Evolutionary conservation across 176 grass and related monocot species (phyloP).

Genomic region (Eleusine coracana): DNA sequence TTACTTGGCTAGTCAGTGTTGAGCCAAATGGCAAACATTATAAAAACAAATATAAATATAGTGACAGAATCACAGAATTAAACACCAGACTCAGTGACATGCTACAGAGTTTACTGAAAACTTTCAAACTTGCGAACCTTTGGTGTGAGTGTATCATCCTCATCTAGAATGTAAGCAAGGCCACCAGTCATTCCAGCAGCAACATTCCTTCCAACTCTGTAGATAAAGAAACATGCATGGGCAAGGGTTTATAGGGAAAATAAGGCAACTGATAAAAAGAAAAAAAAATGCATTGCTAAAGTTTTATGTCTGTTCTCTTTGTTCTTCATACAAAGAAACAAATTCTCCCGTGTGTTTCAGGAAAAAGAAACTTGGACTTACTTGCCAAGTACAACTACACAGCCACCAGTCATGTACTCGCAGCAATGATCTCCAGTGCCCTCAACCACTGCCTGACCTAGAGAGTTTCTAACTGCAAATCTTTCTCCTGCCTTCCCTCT

Average conservation of each 20-base stretch:
- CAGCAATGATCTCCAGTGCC: constrained; percentile 99
- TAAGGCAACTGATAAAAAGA: constrained; percentile 12
- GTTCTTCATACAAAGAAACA: neutral
- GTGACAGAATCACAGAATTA: constrained; percentile 19
- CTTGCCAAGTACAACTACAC: constrained; percentile 99
- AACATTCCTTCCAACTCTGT: constrained; percentile 95
- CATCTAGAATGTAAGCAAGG: constrained; percentile 97
- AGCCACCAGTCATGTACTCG: constrained; percentile 99
- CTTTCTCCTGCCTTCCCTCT: constrained; percentile 96
- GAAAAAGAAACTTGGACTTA: constrained; percentile 47
- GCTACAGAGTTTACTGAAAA: constrained; percentile 20
- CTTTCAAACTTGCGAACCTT: constrained; percentile 61
- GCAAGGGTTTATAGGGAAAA: constrained; percentile 29
- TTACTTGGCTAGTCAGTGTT: neutral
- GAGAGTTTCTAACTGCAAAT: constrained; percentile 98
- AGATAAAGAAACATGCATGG: constrained; percentile 43
- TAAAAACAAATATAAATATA: neutral
- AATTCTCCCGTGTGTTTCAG: neutral
- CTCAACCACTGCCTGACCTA: constrained; percentile 95
- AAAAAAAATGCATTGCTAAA: neutral
- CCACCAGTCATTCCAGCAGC: constrained; percentile 99
- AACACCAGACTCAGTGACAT: constrained; percentile 1
- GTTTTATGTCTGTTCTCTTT: neutral
- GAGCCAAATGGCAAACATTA: neutral
- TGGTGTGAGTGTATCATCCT: constrained; percentile 83